Conservation (phyloP, 305 asterid genomes). For the Fraxinus velutina region DNA sequence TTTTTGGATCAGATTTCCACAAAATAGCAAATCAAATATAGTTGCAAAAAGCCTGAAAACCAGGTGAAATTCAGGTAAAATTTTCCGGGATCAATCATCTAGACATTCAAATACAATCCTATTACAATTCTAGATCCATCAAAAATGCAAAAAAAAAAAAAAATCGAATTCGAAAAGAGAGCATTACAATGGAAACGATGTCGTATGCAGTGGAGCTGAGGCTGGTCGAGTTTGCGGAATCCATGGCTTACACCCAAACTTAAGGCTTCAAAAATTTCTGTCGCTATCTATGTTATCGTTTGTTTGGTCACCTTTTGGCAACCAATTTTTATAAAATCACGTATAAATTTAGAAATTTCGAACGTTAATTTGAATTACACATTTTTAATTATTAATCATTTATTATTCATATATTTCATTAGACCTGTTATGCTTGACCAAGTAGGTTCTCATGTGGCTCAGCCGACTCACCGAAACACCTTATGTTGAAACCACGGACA, state of each 20-base stretch:
- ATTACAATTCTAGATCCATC: conserved; percentile 7
- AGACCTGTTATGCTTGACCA: too few species aligned
- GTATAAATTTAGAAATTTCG: not conserved
- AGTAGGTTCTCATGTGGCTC: not conserved
- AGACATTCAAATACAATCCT: not conserved
- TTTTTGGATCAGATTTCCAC: not conserved
- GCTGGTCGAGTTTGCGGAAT: conserved; percentile 34
- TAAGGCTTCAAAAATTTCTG: not conserved
- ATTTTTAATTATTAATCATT: not conserved
- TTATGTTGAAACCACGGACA: not conserved
- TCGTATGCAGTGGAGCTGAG: conserved; percentile 29
- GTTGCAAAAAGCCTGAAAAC: not conserved
- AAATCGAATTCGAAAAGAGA: not conserved
- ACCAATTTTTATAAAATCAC: not conserved
- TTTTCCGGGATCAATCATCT: conserved; percentile 10
- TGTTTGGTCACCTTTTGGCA: not conserved
- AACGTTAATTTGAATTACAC: not conserved
- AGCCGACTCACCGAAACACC: not conserved
- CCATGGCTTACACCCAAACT: conserved; percentile 35
- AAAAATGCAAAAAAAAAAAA: not conserved
- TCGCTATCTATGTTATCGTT: not conserved
- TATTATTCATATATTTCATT: too few species aligned
- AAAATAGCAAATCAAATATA: not conserved
- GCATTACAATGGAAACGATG: conserved; percentile 8
- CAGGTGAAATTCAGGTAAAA: conserved; percentile 12